Conservation (phyloP, 1,284 basidiomycete species). For the Boletus sp. region DNA sequence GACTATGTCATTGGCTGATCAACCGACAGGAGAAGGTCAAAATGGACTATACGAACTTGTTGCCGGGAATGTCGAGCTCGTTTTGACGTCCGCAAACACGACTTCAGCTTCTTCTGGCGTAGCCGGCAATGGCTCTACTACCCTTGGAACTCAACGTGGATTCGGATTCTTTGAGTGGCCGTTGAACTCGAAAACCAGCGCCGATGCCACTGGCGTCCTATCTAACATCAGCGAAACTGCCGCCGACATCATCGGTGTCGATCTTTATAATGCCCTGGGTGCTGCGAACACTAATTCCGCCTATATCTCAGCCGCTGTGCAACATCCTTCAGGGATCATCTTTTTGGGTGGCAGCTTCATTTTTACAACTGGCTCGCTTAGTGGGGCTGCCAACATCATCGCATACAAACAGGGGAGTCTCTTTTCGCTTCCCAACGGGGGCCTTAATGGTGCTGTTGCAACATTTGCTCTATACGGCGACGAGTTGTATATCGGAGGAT, state of each 20-base stretch:
- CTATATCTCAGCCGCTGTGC: slow-evolving; percentile 54
- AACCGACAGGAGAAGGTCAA: slow-evolving; percentile 57
- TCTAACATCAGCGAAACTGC: slow-evolving; percentile 72
- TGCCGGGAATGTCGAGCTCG: slow-evolving; percentile 74
- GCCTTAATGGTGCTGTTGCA: slow-evolving; percentile 74
- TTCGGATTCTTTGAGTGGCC: slow-evolving; percentile 85
- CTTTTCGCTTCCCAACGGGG: slow-evolving; percentile 51
- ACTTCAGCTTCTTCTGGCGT: slow-evolving; percentile 33
- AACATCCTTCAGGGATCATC: slow-evolving; percentile 60
- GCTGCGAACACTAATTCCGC: slow-evolving; percentile 35
- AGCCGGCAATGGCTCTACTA: slow-evolving; percentile 30
- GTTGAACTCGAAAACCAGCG: slow-evolving; percentile 38
- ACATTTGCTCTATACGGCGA: slow-evolving; percentile 58
- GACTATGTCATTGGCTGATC: slow-evolving; percentile 61
- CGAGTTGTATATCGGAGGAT: slow-evolving; percentile 79
- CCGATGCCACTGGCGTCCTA: slow-evolving; percentile 57
- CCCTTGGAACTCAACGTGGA: slow-evolving; percentile 37
- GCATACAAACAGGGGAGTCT: slow-evolving; percentile 62
- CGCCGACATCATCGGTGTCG: slow-evolving; percentile 61
- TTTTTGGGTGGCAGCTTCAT: slow-evolving; percentile 81
- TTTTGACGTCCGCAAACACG: slow-evolving; percentile 59
- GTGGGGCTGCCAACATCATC: slow-evolving; percentile 68
- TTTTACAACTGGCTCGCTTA: slow-evolving; percentile 52
- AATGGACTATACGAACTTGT: slow-evolving; percentile 73
- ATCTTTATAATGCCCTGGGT: slow-evolving; percentile 55